Base-by-base conservation (phyloP, 768 basidiomycete genomes). In the Chalciporus sphaerocephalus region DNA sequence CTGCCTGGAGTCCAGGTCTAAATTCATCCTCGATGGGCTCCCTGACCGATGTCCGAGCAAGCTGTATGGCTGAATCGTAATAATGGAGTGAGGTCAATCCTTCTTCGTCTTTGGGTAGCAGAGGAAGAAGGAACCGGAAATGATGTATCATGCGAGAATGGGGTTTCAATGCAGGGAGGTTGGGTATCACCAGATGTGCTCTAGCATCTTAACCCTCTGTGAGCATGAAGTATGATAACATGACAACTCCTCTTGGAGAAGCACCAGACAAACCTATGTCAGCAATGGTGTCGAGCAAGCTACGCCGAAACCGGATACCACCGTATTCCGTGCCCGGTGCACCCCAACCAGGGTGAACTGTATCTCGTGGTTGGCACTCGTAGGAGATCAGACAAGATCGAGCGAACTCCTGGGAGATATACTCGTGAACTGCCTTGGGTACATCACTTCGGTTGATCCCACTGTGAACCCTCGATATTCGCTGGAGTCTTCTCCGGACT, bases 81-180 rank as follows among this genome's bases (percentile, higher is more conserved):
- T 83, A 83, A 61, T 88, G 84, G 44, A 90, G 61, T 0, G 79
- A 71, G 12, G 86, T 78, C 38, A 86, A 63, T n/a, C 81, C 81
- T 36, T 81, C 75, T 22, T 80, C 79, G 48, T 85, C 80, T 46
- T 62, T 66, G 64, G 71, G 45, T 72, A 80, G 46, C 2, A 91
- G 71, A 0, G 86, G 86, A 3, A 77, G 65, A 27, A 91, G 75
- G 66, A 85, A 87, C 34, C 87, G 81, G 58, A 89, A 86, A 60
- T 90, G 87, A 61, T 87, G 81, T 38, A 85, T 70, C 83, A 90
- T 83, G 52, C 87, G 81, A 4, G 74, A 74, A 60, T 87, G 82
- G 2, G 87, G 86, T 52, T 83, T 83, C 55, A 85, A 63, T 15
- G 68, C 56, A 11, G 87, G 89, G 42, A 86, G 79, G 28, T 78